Percentiles rank a stretch among this genome's conserved stretches.
phyloP scores from a whole-genome alignment of 495 filamentous ascomycete species.

The Penicillium atrosanguineum region DNA sequence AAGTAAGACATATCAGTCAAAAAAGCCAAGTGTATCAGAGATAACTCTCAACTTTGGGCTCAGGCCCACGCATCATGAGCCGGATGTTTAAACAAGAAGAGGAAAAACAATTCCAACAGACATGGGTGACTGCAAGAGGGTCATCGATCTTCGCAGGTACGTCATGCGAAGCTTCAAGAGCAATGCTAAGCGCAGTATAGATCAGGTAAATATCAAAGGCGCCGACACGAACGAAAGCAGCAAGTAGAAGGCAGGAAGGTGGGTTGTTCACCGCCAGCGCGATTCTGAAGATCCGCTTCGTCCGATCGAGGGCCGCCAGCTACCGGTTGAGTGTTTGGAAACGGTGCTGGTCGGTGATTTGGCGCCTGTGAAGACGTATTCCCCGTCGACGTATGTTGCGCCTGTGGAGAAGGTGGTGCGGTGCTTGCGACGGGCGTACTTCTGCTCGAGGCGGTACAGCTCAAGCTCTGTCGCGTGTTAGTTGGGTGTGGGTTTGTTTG shows the following conservation, averaged over 20 bases:
- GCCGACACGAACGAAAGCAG: not conserved
- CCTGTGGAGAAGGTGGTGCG: constrained; percentile 83
- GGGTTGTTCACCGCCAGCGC: constrained; percentile 24
- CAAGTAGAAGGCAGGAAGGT: not conserved
- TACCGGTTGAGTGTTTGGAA: constrained; percentile 44
- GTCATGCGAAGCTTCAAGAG: constrained; percentile 18
- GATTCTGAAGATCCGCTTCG: constrained; percentile 31
- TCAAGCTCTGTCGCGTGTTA: constrained; percentile 57
- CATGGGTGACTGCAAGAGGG: not conserved
- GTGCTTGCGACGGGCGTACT: constrained; percentile 82
- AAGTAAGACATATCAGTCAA: not conserved
- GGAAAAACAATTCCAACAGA: not conserved
- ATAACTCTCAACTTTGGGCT: not conserved
- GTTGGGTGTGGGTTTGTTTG: not conserved
- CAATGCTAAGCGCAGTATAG: constrained; percentile 3
- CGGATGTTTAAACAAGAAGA: not conserved
- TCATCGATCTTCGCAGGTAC: constrained; percentile 19
- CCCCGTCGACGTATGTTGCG: constrained; percentile 86
- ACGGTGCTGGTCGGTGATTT: constrained; percentile 40
- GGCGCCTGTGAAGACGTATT: constrained; percentile 68
- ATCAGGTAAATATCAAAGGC: not conserved
- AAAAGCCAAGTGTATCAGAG: not conserved
- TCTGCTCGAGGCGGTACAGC: constrained; percentile 88
- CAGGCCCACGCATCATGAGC: not conserved
- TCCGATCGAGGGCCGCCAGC: constrained; percentile 35